Evolutionary conservation across 371 early-diverging fungal species (phyloP).

Genomic region (Lichtheimia hyalospora): DNA sequence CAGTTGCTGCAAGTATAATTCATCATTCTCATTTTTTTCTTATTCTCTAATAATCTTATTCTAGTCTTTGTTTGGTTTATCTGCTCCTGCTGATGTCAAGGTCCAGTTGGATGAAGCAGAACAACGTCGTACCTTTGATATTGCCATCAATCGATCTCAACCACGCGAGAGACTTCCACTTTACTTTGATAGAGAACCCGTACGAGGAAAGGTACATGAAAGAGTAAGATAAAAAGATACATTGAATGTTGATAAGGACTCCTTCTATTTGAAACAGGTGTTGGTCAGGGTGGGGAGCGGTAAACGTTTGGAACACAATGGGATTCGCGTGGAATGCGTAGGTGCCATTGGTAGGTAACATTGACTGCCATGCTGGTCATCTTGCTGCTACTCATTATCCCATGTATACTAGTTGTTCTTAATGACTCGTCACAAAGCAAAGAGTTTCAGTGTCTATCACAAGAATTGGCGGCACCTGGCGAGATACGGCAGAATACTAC

Average conservation of each 20-base stretch:
- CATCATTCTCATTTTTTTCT: neutral
- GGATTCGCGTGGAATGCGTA: conserved; percentile 95
- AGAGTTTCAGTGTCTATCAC: conserved; percentile 86
- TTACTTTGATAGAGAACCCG: conserved; percentile 95
- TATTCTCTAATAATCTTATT: neutral
- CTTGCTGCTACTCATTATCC: no score
- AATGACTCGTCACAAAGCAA: conserved; percentile 94
- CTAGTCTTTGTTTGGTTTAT: conserved; percentile 10
- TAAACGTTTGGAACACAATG: conserved; percentile 93
- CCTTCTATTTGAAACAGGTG: conserved; percentile 46
- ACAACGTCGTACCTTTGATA: conserved; percentile 2
- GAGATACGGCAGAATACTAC: conserved; percentile 75
- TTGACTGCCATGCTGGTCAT: no score
- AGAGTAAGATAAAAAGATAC: neutral
- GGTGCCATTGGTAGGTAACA: conserved; percentile 81
- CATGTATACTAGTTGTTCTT: conserved; percentile 50
- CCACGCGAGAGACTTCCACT: conserved; percentile 80
- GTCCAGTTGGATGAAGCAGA: conserved; percentile 5
- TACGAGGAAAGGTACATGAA: conserved; percentile 84
- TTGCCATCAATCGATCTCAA: neutral
- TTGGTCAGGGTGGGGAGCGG: conserved; percentile 86
- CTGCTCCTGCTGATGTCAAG: conserved; percentile 6
- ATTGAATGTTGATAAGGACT: neutral
- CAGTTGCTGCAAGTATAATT: neutral
- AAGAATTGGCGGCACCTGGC: conserved; percentile 90